Evolutionary conservation across 306 rosid species (phyloP), one percentile per base, ranked within the genome.

Genomic region (Calophaca sinica): DNA sequence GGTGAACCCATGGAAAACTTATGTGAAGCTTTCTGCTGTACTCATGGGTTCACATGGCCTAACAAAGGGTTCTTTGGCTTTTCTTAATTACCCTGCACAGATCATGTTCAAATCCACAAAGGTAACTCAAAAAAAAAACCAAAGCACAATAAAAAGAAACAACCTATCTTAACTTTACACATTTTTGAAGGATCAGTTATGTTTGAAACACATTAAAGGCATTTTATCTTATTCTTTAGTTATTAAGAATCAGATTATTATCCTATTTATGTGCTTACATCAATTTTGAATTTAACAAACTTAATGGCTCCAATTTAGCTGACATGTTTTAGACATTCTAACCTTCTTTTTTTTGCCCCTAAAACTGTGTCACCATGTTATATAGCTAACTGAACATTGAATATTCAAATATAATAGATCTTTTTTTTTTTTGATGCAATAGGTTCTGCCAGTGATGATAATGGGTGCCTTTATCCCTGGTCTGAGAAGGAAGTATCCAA

Each of bases 391-490:
- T 61, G 64, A 55, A 5, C 31, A 52, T 46, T 54, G 52, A 65
- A 29, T 50, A 45, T 35, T 79, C 15, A 29, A 71, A 54, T 35
- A 28, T 65, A 61, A 79, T 44, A 33, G 55, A 80, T 68, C 49
- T 15, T 31, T 5, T 81, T 31, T 5, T 81, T 64, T 62, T 70
- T 20, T 20, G 26, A 82, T 73, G 61, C 62, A 13, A 75, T 74
- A 94, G 98, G 99, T 94, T 77, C 80, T 94, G 55, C 99, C 99
- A 1, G 99, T 94, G 89, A 94, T 94, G 99, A 75, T 94, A 55
- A 94, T 94, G 97, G 99, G 99, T 4, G 99, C 97, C 8, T 92
- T 94, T 84, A 92, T 94, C 59, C 99, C 97, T 10, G 99, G 99
- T 60, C 76, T 94, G 57, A 87, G 96, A 70, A 75, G 97, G 76